These are phyloP conservation scores for Leccinum griseonigrum DNA, from an alignment of 1,284 basidiomycete genomes.

Conservation along the genomic window DNA sequence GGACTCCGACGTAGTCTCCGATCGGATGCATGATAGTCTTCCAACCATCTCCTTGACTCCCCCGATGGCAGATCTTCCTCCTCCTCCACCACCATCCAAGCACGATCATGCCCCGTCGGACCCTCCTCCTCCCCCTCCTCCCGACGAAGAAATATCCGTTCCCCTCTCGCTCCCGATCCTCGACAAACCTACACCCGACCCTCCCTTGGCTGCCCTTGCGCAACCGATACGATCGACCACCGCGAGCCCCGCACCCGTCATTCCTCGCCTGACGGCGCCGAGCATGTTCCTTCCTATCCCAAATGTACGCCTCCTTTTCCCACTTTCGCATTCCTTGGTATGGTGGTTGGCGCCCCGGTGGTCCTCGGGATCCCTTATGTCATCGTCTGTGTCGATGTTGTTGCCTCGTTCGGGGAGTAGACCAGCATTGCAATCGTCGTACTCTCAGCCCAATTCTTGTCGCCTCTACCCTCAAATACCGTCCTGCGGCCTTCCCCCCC, in stretches of 20 bases:
- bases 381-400: slow-evolving; percentile 29
- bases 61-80: slow-evolving; percentile 16
- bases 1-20: slow-evolving; percentile 15
- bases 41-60: neutral
- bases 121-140: neutral
- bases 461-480: slow-evolving; percentile 2
- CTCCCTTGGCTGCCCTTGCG: slow-evolving; percentile 22
- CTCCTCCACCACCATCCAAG: slow-evolving; percentile 16
- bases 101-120: neutral
- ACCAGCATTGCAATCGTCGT: neutral
- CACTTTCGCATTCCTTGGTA: slow-evolving; percentile 43
- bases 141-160: neutral
- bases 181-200: slow-evolving; percentile 32
- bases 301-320: slow-evolving; percentile 57
- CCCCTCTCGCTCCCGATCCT: slow-evolving; percentile 23
- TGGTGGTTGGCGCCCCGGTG: slow-evolving; percentile 57
- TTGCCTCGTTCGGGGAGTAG: slow-evolving; percentile 7
- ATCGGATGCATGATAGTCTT: neutral
- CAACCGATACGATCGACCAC: slow-evolving; percentile 34
- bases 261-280: slow-evolving; percentile 56
- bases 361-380: slow-evolving; percentile 24
- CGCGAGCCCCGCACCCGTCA: slow-evolving; percentile 37
- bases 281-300: slow-evolving; percentile 82
- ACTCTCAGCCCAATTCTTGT: neutral
- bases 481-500: neutral